Conservation (phyloP, 2,329 filamentous ascomycete species). For the Delphinella strobiligena region DNA sequence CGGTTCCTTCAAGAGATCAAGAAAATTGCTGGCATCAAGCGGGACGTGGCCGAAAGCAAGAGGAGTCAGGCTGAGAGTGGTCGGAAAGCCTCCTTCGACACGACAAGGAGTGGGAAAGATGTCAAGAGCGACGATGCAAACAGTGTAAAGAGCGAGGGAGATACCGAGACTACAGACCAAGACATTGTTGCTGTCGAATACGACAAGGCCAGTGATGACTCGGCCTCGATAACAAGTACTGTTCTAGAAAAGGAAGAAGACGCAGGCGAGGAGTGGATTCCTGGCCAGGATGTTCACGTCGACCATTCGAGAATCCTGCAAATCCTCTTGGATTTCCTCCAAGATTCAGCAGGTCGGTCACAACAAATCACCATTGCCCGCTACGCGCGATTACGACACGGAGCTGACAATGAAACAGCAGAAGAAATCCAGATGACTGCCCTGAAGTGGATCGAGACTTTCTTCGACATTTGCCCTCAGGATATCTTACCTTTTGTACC, state of each 20-base stretch:
- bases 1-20: slow-evolving; percentile 89
- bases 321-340: slow-evolving; percentile 79
- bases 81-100: slow-evolving; percentile 56
- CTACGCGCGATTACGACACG: slow-evolving; percentile 4
- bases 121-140: slow-evolving; percentile 37
- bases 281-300: slow-evolving; percentile 90
- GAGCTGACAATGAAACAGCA: slow-evolving; percentile 40
- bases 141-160: slow-evolving; percentile 46
- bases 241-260: slow-evolving; percentile 36
- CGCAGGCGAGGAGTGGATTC: slow-evolving; percentile 88
- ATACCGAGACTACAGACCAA: slow-evolving; percentile 21
- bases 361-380: slow-evolving; percentile 7
- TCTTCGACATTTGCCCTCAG: slow-evolving; percentile 93
- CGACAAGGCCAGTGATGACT: slow-evolving; percentile 32
- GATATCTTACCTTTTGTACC: slow-evolving; percentile 94
- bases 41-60: slow-evolving; percentile 77
- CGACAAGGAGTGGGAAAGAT: slow-evolving; percentile 21
- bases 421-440: slow-evolving; percentile 88
- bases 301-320: slow-evolving; percentile 86
- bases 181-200: slow-evolving; percentile 41
- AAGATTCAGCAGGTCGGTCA: slow-evolving; percentile 60
- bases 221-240: slow-evolving; percentile 39
- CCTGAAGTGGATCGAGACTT: slow-evolving; percentile 87
- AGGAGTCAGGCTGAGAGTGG: slow-evolving; percentile 55
- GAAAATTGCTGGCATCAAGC: slow-evolving; percentile 84